Base-by-base conservation (phyloP, 768 basidiomycete genomes). In the Tulasnella sp. region DNA sequence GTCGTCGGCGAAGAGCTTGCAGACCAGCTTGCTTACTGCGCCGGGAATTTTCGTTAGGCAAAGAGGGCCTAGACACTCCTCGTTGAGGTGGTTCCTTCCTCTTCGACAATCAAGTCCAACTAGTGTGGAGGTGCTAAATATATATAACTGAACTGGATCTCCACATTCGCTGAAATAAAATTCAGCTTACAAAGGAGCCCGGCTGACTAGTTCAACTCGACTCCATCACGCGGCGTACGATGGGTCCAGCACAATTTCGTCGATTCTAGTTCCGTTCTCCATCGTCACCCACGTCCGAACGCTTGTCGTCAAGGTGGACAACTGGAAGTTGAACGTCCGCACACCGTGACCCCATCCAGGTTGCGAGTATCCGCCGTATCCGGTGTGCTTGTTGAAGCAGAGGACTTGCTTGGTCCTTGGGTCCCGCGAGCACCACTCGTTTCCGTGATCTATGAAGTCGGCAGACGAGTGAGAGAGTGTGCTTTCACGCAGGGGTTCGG, bases 361-460 rank as follows among this genome's bases (percentile, higher is more conserved):
- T 17, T 79, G 73, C 39, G 81, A 81, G 76, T 89, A 88, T 0
- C 89, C 89, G 7, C 89, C 89, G 70, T 90, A 89, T n/a, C 88
- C 89, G 66, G n/a, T 88, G 77, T 91, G 90, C 77, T 91, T 91
- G 76, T 85, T 84, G 75, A 91, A 92, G 77, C 90, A 92, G 78
- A 91, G 90, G 0, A 89, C 84, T 9, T 89, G 83, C 44, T 85
- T 80, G 74, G 86, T 86, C 3, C 82, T 83, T 1, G 84, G 84
- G 73, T 90, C 88, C 19, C 89, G 86, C 8, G 85, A 84, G 74
- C 90, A 92, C 90, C 90, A 92, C 77, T 91, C 89, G 72, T 91
- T 84, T 0, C 90, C 90, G 75, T 92, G 90, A 77, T 89, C 90
- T 89, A 74, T 41, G 41, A 75, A 39, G 34, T 40, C 8, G 52